Base-by-base conservation (phyloP, 768 basidiomycete species). In the Termitomyces sp. region DNA sequence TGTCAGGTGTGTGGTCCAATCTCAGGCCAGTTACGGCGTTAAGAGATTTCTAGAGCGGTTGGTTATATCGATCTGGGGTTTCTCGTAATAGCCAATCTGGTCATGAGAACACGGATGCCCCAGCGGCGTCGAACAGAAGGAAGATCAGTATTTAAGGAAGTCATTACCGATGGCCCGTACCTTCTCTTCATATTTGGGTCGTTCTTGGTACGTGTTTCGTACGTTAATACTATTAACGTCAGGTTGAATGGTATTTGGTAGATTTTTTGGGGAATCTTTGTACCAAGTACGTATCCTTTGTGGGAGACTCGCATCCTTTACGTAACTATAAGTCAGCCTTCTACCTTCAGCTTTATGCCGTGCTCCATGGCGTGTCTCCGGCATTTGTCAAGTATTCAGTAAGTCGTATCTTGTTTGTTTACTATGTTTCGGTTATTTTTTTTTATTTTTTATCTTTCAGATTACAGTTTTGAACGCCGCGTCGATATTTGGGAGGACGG, bases 401-500 rank as follows among this genome's bases (percentile, higher is more conserved):
- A 68, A 23, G 69, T 14, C 35, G 26, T 6, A 10, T n/a, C 28
- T 7, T 35, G 20, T 33, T 38, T 47, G 9, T 47, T 28, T 2
- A 48, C 40, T 8, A 28, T 30, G 3, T 14, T 51, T 3, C 18
- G 36, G 20, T 26, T 32, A 57, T 38, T 47, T 12, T 38, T 47
- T 12, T 51, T 35, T 14, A 14, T 43, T 44, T n/a, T 30, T 30
- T 2, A 81, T 43, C 46, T n/a, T 30, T 30, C 4, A 81, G 81
- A 74, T 83, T 36, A 75, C 82, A 0, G 72, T 83, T 20, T 76
- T 83, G 74, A 83, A 84, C 59, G 81, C 71, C 2, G 75, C 79
- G 2, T 81, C 80, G 28, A 68, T 84, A n/a, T 72, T 84, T 61
- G 86, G 86, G n/a, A 77, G 86, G 44, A 79, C 79, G 7, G 60